These are phyloP conservation scores for Cladobotryum protrusum DNA, from an alignment of 2,329 filamentous ascomycete genomes.

Conservation along the genomic window DNA sequence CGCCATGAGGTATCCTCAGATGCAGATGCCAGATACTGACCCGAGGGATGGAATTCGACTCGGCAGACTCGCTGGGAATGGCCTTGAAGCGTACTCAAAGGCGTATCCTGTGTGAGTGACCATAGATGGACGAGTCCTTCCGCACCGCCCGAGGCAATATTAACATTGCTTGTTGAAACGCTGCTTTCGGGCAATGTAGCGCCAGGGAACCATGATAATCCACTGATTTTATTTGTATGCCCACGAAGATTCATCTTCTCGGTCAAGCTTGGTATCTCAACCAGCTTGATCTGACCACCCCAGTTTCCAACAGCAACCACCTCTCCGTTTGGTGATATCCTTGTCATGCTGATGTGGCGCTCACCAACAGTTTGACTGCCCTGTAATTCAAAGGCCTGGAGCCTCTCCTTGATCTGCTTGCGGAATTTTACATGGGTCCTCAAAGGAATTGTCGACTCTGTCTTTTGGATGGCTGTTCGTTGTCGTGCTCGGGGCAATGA, in stretches of 20 bases:
- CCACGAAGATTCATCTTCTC: conserved; percentile 71
- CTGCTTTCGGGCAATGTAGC: conserved; percentile 66
- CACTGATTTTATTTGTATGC: conserved; percentile 84
- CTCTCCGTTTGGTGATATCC: conserved; percentile 81
- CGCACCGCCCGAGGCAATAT: conserved; percentile 84
- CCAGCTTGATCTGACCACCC: conserved; percentile 80
- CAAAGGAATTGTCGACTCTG: conserved; percentile 75
- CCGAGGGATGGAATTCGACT: conserved; percentile 91
- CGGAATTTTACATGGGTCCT: conserved; percentile 89
- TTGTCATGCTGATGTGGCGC: conserved; percentile 82
- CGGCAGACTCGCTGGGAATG: conserved; percentile 84
- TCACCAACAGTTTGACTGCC: conserved; percentile 91
- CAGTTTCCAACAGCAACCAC: conserved; percentile 86
- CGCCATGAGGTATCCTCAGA: conserved; percentile 97
- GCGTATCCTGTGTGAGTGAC: conserved; percentile 82
- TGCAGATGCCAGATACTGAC: conserved; percentile 82
- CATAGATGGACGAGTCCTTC: conserved; percentile 85
- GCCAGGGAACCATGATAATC: conserved; percentile 82
- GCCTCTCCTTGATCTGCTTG: conserved; percentile 76
- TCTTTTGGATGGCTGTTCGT: conserved; percentile 69
- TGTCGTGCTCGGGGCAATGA: conserved; percentile 77
- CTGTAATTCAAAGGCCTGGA: conserved; percentile 82
- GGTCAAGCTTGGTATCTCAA: conserved; percentile 76
- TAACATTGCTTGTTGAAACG: conserved; percentile 67
- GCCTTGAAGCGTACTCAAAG: conserved; percentile 72